Evolutionary conservation across 2,329 filamentous ascomycete genomes (phyloP).

Genomic region (Penicillium occitanis): DNA sequence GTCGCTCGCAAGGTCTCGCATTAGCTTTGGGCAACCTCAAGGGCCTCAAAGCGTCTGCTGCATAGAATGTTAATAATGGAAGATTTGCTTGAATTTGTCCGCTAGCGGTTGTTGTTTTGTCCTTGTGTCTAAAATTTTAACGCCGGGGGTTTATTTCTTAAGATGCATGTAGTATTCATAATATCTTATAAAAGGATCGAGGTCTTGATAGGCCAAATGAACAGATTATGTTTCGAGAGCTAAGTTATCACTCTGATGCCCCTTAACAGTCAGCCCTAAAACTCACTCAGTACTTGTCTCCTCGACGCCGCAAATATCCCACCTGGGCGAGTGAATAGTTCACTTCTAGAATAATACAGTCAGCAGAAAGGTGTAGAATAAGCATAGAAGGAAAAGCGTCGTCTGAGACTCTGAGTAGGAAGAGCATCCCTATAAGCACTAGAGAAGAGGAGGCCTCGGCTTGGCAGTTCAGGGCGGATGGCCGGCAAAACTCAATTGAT

Average conservation of each 20-base stretch:
- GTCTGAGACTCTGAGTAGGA: not conserved
- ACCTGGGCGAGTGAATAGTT: not conserved
- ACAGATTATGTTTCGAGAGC: not conserved
- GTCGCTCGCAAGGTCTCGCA: slow-evolving; percentile 90
- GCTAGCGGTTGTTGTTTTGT: slow-evolving; percentile 16
- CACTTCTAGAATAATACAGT: not conserved
- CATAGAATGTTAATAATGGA: slow-evolving; percentile 34
- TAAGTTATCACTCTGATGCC: not conserved
- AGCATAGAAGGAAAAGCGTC: not conserved
- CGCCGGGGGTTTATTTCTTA: not conserved
- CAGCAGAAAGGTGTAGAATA: not conserved
- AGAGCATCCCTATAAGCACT: not conserved
- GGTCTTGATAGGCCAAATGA: slow-evolving; percentile 10
- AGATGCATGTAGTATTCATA: slow-evolving; percentile 17
- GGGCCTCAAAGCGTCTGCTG: slow-evolving; percentile 73
- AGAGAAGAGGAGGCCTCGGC: not conserved
- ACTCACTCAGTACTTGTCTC: not conserved
- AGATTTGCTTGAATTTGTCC: slow-evolving; percentile 25
- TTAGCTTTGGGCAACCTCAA: slow-evolving; percentile 92
- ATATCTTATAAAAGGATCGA: slow-evolving; percentile 12
- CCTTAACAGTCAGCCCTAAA: not conserved
- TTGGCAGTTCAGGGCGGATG: not conserved
- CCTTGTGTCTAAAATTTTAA: slow-evolving; percentile 7
- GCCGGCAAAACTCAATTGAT: not conserved
- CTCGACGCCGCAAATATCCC: not conserved